phyloP scores from a whole-genome alignment of 768 basidiomycete genomes.

The Mycena floridula region DNA sequence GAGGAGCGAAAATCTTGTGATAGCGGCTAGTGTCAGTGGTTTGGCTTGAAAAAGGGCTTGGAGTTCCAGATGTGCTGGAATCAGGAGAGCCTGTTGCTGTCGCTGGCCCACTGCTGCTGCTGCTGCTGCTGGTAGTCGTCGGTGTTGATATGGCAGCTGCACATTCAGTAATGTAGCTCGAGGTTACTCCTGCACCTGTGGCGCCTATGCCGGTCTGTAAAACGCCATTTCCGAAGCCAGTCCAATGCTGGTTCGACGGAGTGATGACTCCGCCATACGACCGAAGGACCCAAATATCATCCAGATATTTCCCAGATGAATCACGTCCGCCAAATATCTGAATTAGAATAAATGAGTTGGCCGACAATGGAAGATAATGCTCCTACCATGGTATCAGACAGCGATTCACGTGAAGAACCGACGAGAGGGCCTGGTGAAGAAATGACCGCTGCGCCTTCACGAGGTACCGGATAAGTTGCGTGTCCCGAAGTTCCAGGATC shows the following conservation, averaged over 20 bases:
- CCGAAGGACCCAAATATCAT: slow-evolving; percentile 75
- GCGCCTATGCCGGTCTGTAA: slow-evolving; percentile 61
- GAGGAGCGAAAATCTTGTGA: slow-evolving; percentile 39
- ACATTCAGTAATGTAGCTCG: slow-evolving; percentile 56
- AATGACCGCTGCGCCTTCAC: slow-evolving; percentile 64
- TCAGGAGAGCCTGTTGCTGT: no score
- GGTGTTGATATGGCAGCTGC: no score
- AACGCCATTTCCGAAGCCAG: slow-evolving; percentile 57
- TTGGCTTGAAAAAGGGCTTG: slow-evolving; percentile 4
- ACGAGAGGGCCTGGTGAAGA: slow-evolving; percentile 51
- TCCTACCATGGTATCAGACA: slow-evolving; percentile 61
- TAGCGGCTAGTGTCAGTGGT: slow-evolving; percentile 30
- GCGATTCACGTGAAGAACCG: slow-evolving; percentile 38
- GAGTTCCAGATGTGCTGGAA: slow-evolving; percentile 6
- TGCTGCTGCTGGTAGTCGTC: no score
- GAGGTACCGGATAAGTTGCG: slow-evolving; percentile 53
- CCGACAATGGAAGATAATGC: not conserved
- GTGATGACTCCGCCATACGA: slow-evolving; percentile 60
- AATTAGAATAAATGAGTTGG: slow-evolving; percentile 2
- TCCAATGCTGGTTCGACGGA: slow-evolving; percentile 50
- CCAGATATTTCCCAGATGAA: slow-evolving; percentile 55
- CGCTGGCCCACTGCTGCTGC: no score
- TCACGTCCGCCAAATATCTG: slow-evolving; percentile 74
- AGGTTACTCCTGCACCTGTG: slow-evolving; percentile 58
- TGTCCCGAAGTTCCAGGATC: slow-evolving; percentile 55